Conservation (phyloP, 768 basidiomycete species). For the Leccinum incarnatum region DNA sequence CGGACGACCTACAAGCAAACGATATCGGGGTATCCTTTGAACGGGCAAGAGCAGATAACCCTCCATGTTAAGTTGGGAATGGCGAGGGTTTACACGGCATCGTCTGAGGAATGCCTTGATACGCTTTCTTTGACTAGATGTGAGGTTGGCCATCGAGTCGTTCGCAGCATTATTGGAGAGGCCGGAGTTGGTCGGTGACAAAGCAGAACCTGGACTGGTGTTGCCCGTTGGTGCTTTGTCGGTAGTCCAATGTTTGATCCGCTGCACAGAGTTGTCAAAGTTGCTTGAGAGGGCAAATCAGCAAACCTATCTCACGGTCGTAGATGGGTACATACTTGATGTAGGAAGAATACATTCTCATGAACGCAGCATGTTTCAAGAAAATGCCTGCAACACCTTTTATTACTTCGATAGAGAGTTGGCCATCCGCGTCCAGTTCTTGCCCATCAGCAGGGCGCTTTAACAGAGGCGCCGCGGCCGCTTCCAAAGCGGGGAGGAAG, state of each 20-base stretch:
- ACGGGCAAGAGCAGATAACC: constrained; percentile 93
- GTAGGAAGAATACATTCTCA: constrained; percentile 98
- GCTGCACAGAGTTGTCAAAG: constrained; percentile 89
- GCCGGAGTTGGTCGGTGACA: constrained; percentile 59
- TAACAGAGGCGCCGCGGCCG: constrained; percentile 69
- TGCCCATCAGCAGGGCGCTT: constrained; percentile 41
- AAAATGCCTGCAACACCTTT: constrained; percentile 86
- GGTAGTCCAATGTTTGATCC: constrained; percentile 82
- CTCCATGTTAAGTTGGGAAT: constrained; percentile 92
- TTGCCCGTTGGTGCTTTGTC: constrained; percentile 45
- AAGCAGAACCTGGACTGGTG: constrained; percentile 32
- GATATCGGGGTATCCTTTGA: constrained; percentile 96
- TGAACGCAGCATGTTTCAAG: constrained; percentile 91
- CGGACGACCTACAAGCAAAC: constrained; percentile 68
- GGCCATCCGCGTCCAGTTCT: constrained; percentile 66
- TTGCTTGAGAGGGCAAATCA: constrained; percentile 51
- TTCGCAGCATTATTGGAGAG: constrained; percentile 43
- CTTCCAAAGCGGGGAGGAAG: constrained; percentile 88
- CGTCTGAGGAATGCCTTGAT: constrained; percentile 88
- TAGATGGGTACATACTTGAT: constrained; percentile 70
- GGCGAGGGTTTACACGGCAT: constrained; percentile 83
- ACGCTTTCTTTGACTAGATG: constrained; percentile 81
- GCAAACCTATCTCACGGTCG: constrained; percentile 5
- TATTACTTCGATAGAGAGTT: constrained; percentile 70
- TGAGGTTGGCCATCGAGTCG: constrained; percentile 53